Evolutionary conservation across 176 grass and related monocot genomes (phyloP), one percentile per base, ranked within the genome.

Genomic region (Oryza meyeriana): DNA sequence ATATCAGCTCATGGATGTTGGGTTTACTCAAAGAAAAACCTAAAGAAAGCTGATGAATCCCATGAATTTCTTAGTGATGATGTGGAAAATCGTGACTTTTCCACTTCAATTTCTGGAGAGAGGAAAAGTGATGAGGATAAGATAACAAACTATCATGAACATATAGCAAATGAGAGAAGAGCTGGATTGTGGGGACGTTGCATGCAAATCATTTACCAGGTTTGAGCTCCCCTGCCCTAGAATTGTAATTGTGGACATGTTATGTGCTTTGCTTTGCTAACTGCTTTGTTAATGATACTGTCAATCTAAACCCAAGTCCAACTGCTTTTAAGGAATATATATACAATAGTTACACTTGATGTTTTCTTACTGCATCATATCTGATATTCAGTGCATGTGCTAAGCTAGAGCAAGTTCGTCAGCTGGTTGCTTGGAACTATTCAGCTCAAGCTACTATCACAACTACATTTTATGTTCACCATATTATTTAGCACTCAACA

Each of bases 121-220:
- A 80, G 64, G 35, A 77, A 85, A 80, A 88, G 57, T 4, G 67
- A 32, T 64, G 81, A 76, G 57, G 34, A 73, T 17, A 87, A 78
- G 62, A 73, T 48, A 34, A 34, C 33, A 61, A 87, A 32, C 73
- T 88, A 87, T 83, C 72, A 81, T 83, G 84, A 89, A 35, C 81
- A 84, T 74, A 86, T 89, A 50, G 79, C 36, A 74, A 84, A 89
- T 64, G 87, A 87, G 52, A 83, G 76, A 89, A 92, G 39, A 89
- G 89, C 93, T 80, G 79, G 87, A 18, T 89, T 89, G 63, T 92
- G 74, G 89, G 93, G 87, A 58, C 68, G 45, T 29, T 82, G 67
- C 39, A 92, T 92, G 89, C 89, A 92, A 89, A 75, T 90, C 44
- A 85, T 89, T 42, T 94, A 94, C 75, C 89, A 94, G 93, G 93